A percentile compares a stretch with the other conserved stretches of the same genome.
These are phyloP conservation scores for Aspergillus hancockii DNA, from an alignment of 495 filamentous ascomycete genomes.

Conservation along the genomic window DNA sequence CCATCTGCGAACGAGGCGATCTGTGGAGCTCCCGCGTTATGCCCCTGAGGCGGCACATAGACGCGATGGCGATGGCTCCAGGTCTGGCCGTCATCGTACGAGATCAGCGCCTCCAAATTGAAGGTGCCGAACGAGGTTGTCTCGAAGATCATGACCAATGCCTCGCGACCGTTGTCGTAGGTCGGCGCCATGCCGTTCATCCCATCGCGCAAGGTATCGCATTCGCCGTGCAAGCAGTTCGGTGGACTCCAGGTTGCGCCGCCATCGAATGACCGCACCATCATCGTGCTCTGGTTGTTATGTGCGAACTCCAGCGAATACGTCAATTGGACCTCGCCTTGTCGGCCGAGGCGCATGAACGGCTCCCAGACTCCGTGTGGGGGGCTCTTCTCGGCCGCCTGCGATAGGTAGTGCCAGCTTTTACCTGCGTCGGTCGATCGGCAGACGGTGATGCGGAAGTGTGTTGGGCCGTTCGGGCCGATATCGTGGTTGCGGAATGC, in stretches of 20 bases:
- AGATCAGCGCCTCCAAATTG: slow-evolving; percentile 55
- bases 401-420: slow-evolving; percentile 56
- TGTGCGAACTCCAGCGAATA: slow-evolving; percentile 57
- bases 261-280: slow-evolving; percentile 54
- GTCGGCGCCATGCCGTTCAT: slow-evolving; percentile 59
- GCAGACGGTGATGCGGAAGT: slow-evolving; percentile 64
- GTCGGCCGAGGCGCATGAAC: slow-evolving; percentile 52
- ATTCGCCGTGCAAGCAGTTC: slow-evolving; percentile 47
- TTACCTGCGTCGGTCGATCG: slow-evolving; percentile 54
- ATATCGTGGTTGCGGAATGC: slow-evolving; percentile 64
- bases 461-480: slow-evolving; percentile 36
- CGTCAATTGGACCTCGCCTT: slow-evolving; percentile 56
- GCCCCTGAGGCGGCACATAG: slow-evolving; percentile 43
- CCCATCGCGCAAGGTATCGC: slow-evolving; percentile 53
- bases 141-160: slow-evolving; percentile 61
- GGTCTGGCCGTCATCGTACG: slow-evolving; percentile 56
- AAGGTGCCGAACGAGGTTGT: slow-evolving; percentile 52
- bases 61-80: slow-evolving; percentile 55
- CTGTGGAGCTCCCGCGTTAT: slow-evolving; percentile 60
- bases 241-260: slow-evolving; percentile 52
- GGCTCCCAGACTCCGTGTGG: slow-evolving; percentile 62
- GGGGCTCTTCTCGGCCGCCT: slow-evolving; percentile 44
- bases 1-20: slow-evolving; percentile 58
- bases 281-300: slow-evolving; percentile 62
- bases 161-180: slow-evolving; percentile 41